phyloP scores from a whole-genome alignment of 2,329 filamentous ascomycete species.

The Hypoxylon sp. region DNA sequence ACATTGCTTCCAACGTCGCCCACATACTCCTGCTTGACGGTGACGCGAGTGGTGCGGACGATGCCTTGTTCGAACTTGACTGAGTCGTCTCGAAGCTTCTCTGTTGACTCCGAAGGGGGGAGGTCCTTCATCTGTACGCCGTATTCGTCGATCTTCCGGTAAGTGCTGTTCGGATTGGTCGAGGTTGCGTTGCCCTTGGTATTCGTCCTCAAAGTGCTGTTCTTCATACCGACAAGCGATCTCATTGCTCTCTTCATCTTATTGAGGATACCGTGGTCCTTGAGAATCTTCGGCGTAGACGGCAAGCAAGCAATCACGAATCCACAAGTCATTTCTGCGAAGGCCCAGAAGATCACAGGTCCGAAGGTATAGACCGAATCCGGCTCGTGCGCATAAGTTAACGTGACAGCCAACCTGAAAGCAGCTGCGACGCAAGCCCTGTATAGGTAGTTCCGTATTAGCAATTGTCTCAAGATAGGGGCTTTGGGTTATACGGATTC shows the following conservation, averaged over 20 bases:
- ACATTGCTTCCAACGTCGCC: slow-evolving; percentile 5
- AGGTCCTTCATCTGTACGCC: slow-evolving; percentile 40
- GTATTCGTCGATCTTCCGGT: slow-evolving; percentile 43
- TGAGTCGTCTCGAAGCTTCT: slow-evolving; percentile 39
- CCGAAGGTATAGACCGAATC: slow-evolving; percentile 56
- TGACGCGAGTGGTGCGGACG: slow-evolving; percentile 43
- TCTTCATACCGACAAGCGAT: slow-evolving; percentile 37
- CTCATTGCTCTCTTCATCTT: slow-evolving; percentile 38
- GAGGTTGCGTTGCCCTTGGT: slow-evolving; percentile 20
- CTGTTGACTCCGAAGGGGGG: slow-evolving; percentile 44
- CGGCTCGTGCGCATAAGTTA: slow-evolving; percentile 48
- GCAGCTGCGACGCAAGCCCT: slow-evolving; percentile 58
- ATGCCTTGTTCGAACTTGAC: slow-evolving; percentile 37
- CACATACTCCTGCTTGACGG: slow-evolving; percentile 34
- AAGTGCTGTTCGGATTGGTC: slow-evolving; percentile 31
- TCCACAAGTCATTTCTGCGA: slow-evolving; percentile 60
- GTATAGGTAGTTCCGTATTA: not conserved
- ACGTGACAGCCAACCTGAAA: slow-evolving; percentile 54
- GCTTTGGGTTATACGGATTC: not conserved
- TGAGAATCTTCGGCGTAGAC: slow-evolving; percentile 55
- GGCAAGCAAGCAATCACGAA: slow-evolving; percentile 59
- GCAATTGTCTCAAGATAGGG: not conserved
- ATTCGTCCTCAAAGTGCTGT: slow-evolving; percentile 26
- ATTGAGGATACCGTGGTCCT: slow-evolving; percentile 42
- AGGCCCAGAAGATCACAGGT: slow-evolving; percentile 58